These are phyloP conservation scores for Pseudogymnoascus sp. DNA, from an alignment of 2,329 filamentous ascomycete species.

Conservation along the genomic window DNA sequence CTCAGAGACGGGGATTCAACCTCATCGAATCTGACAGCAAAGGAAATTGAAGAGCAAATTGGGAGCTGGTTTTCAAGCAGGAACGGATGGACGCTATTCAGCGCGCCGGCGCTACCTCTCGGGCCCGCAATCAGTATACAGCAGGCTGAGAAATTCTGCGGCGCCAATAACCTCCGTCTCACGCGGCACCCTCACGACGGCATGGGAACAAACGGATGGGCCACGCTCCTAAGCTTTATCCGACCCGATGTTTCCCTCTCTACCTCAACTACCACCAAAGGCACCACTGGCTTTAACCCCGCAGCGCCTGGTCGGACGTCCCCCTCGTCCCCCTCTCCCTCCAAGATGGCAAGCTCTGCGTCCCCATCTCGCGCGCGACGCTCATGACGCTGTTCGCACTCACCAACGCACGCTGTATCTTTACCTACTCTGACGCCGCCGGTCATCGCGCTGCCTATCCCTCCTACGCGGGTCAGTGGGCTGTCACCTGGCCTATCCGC, in stretches of 20 bases:
- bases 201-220: constrained; percentile 11
- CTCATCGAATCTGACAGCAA: background rate
- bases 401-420: constrained; percentile 27
- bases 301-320: background rate
- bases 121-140: constrained; percentile 8
- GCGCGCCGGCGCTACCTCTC: background rate
- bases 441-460: constrained; percentile 30
- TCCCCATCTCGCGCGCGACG: constrained; percentile 13
- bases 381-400: constrained; percentile 16
- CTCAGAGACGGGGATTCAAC: background rate
- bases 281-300: background rate
- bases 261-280: background rate
- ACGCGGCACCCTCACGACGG: constrained; percentile 8
- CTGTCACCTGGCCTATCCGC: constrained; percentile 31
- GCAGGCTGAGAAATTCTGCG: constrained; percentile 13
- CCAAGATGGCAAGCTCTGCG: constrained; percentile 8
- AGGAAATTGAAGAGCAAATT: background rate
- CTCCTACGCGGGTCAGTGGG: constrained; percentile 30
- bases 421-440: constrained; percentile 28
- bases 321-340: background rate
- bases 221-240: constrained; percentile 1
- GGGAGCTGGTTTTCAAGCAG: background rate
- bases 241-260: background rate
- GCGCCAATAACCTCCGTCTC: constrained; percentile 9
- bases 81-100: background rate